Conservation (phyloP, 1,284 basidiomycete genomes). For the Melampsora medusae region DNA sequence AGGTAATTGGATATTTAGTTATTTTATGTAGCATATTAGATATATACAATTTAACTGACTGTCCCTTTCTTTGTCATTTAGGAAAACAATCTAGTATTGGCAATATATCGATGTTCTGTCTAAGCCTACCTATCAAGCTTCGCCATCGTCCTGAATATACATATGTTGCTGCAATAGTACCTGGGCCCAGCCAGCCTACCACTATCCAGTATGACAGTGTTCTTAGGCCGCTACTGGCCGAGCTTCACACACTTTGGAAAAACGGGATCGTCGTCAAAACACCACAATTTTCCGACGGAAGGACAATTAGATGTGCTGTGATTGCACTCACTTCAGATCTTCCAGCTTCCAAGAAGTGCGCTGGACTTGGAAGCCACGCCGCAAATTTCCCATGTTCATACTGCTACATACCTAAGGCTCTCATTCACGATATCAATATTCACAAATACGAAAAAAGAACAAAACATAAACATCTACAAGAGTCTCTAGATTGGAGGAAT, state of each 20-base stretch:
- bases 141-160: slow-evolving; percentile 19
- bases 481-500: neutral
- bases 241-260: neutral
- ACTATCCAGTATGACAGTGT: slow-evolving; percentile 1
- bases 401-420: no score
- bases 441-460: neutral
- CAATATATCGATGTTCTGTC: neutral
- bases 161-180: slow-evolving; percentile 3
- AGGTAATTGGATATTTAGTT: no score
- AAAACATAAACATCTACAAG: neutral
- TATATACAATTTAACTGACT: no score
- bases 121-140: neutral
- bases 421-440: neutral
- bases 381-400: no score
- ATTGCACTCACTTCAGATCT: neutral
- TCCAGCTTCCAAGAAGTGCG: no score
- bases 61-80: no score
- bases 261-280: no score
- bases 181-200: slow-evolving; percentile 18
- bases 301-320: neutral
- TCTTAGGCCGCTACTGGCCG: neutral
- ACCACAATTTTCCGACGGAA: no score
- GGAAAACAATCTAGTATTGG: no score
- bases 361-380: no score
- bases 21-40: no score